Evolutionary conservation across 116 monocot genomes (phyloP).

Genomic region (Dioscorea cayenensis): DNA sequence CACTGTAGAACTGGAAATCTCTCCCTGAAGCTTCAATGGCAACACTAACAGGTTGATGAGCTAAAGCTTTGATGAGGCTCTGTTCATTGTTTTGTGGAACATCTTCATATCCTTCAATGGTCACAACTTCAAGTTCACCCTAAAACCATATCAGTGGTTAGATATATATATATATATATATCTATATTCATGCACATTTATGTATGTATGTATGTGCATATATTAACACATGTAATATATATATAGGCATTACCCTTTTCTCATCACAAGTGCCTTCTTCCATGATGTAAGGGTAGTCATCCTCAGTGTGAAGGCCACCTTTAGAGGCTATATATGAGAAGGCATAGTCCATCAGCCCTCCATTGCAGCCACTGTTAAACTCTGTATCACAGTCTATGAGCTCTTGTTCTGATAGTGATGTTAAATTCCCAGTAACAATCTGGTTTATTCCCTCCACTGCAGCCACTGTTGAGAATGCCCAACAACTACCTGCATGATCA

Average conservation of each 20-base stretch:
- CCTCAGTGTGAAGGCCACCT: slow-evolving; percentile 33
- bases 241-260: slow-evolving; percentile 15
- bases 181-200: too few relatives aligned
- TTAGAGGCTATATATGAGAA: slow-evolving; percentile 25
- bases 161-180: not conserved
- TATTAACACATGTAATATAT: not conserved
- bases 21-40: slow-evolving; percentile 88
- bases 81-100: slow-evolving; percentile 65
- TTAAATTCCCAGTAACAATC: slow-evolving; percentile 30
- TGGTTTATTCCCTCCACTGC: slow-evolving; percentile 39
- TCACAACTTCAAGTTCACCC: slow-evolving; percentile 43
- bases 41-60: slow-evolving; percentile 81
- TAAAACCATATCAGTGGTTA: slow-evolving; percentile 4
- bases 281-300: slow-evolving; percentile 45
- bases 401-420: slow-evolving; percentile 38
- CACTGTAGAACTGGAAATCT: slow-evolving; percentile 92
- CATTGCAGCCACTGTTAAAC: slow-evolving; percentile 41
- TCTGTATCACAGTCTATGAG: slow-evolving; percentile 31
- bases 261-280: slow-evolving; percentile 41
- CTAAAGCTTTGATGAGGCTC: slow-evolving; percentile 63
- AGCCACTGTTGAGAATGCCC: slow-evolving; percentile 43
- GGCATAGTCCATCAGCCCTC: slow-evolving; percentile 43
- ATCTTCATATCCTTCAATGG: slow-evolving; percentile 66
- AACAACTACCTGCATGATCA: slow-evolving; percentile 32
- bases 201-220: not conserved